phyloP scores from a whole-genome alignment of 768 basidiomycete genomes.

The Tubosaeta sp. region DNA sequence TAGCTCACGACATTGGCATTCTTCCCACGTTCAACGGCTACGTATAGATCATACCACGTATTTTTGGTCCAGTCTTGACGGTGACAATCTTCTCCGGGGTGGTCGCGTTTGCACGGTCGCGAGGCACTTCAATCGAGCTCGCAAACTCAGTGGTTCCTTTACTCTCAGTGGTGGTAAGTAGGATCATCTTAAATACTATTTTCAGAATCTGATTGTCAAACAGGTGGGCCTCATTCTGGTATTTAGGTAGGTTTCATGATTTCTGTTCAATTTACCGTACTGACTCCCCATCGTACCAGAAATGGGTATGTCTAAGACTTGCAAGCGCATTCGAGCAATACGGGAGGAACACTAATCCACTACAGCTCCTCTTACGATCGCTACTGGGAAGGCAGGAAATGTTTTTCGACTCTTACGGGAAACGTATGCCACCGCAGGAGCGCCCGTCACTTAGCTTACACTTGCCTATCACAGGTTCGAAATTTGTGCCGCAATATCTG shows the following conservation, averaged over 20 bases:
- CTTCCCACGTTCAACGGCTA: constrained; percentile 4
- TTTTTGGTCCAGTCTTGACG: constrained; percentile 79
- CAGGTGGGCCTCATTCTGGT: constrained; percentile 88
- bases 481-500: constrained; percentile 76
- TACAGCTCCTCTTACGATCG: constrained; percentile 79
- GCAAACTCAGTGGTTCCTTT: constrained; percentile 85
- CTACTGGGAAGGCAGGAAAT: constrained; percentile 86
- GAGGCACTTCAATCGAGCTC: constrained; percentile 57
- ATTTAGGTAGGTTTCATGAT: constrained; percentile 54
- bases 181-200: background rate
- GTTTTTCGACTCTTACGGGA: constrained; percentile 67
- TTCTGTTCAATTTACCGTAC: background rate
- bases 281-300: constrained; percentile 32
- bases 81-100: constrained; percentile 70
- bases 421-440: constrained; percentile 37
- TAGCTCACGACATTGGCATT: background rate
- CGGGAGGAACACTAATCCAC: background rate
- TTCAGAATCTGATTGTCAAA: background rate
- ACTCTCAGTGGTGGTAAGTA: constrained; percentile 83
- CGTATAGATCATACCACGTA: constrained; percentile 59
- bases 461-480: constrained; percentile 42
- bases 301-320: constrained; percentile 52
- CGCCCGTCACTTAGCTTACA: background rate
- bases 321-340: background rate
- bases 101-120: constrained; percentile 55